phyloP scores from a whole-genome alignment of 306 rosid genomes.

The Benincasa hispida region DNA sequence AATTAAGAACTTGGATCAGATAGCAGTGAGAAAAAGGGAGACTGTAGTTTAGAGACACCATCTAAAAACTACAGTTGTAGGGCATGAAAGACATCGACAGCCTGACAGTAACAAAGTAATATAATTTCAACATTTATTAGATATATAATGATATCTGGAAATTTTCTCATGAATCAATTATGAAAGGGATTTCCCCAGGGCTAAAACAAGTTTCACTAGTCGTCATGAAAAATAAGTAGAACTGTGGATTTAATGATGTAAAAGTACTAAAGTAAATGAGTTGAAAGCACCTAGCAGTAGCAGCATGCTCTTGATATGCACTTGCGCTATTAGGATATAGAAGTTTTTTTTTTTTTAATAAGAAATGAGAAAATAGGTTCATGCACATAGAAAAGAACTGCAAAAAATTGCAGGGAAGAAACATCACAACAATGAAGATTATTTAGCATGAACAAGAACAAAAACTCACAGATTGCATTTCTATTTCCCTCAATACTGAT shows the following conservation, averaged over 20 bases:
- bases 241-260: neutral
- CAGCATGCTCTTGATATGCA: conserved; percentile 1
- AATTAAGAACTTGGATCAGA: neutral
- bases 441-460: neutral
- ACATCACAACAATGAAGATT: neutral
- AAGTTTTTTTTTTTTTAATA: too few relatives aligned
- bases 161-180: neutral
- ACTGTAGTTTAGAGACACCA: neutral
- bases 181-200: neutral
- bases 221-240: neutral
- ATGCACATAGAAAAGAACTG: too few relatives aligned
- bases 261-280: neutral
- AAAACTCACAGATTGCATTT: neutral
- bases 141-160: neutral
- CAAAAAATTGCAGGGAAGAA: too few relatives aligned
- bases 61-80: neutral
- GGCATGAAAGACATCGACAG: neutral
- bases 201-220: neutral
- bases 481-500: neutral
- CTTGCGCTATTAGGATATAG: too few relatives aligned
- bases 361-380: too few relatives aligned
- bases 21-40: neutral
- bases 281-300: neutral
- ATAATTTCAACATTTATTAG: neutral
- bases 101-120: neutral